Percentiles rank a stretch among this genome's conserved stretches.
Conservation (phyloP, 495 filamentous ascomycete species). For the Hyaloscypha finlandica region DNA sequence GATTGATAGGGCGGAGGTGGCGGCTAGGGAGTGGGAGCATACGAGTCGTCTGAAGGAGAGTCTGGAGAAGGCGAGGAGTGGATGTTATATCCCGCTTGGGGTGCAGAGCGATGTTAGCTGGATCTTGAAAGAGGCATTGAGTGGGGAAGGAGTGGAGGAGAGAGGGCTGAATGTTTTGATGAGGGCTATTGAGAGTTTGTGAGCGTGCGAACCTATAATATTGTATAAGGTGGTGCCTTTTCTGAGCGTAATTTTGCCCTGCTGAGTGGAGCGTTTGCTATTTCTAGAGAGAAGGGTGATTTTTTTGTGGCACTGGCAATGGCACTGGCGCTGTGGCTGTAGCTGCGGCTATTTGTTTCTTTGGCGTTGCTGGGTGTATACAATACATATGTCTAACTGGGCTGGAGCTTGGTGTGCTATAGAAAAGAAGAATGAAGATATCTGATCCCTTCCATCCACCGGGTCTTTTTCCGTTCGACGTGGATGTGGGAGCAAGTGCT, state of each 20-base stretch:
- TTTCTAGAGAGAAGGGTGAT: background rate
- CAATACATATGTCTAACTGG: no score
- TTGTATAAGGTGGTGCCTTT: background rate
- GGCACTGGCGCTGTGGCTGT: slow-evolving; percentile 1
- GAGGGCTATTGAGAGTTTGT: slow-evolving; percentile 73
- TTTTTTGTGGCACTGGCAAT: background rate
- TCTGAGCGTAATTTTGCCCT: background rate
- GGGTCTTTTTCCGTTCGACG: no score
- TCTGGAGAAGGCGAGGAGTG: slow-evolving; percentile 73
- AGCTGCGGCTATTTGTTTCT: background rate
- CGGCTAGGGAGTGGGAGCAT: slow-evolving; percentile 95
- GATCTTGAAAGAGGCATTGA: slow-evolving; percentile 61
- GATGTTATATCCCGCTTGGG: slow-evolving; percentile 80
- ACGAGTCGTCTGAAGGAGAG: slow-evolving; percentile 87
- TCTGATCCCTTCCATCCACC: no score
- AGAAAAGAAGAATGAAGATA: no score
- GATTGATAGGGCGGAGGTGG: slow-evolving; percentile 82
- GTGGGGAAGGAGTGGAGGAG: slow-evolving; percentile 42
- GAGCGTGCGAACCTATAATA: background rate
- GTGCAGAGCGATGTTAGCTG: slow-evolving; percentile 90
- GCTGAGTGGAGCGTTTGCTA: slow-evolving; percentile 1
- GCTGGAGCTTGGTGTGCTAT: no score
- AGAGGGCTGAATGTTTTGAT: slow-evolving; percentile 68
- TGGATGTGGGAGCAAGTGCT: no score
- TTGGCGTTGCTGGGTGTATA: background rate